These are phyloP conservation scores for Russula emetica DNA, from an alignment of 768 basidiomycete genomes.

Conservation along the genomic window DNA sequence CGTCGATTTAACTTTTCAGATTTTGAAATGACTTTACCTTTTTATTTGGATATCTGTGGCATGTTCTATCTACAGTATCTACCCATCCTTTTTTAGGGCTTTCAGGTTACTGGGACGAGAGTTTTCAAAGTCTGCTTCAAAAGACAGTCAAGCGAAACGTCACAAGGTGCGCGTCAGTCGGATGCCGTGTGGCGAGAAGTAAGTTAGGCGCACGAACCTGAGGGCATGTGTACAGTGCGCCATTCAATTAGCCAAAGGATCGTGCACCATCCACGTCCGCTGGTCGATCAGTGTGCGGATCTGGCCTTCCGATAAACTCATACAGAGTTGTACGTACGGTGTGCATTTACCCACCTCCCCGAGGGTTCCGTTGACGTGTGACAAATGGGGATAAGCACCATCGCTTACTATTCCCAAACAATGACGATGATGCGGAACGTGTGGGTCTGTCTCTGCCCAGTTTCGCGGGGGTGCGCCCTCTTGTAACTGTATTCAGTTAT, in stretches of 20 bases:
- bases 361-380: constrained; percentile 11
- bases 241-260: not conserved
- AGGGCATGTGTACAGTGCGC: not conserved
- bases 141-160: not conserved
- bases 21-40: not conserved
- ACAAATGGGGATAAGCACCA: constrained; percentile 17
- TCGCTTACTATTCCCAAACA: not conserved
- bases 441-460: not conserved
- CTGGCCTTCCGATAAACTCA: constrained; percentile 19
- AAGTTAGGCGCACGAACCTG: constrained; percentile 9
- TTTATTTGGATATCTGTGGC: not conserved
- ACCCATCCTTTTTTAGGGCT: not conserved
- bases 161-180: not conserved
- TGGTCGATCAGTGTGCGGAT: constrained; percentile 18
- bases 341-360: constrained; percentile 6
- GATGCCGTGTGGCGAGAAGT: constrained; percentile 3
- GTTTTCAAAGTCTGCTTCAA: not conserved
- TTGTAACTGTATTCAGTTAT: not conserved
- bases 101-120: not conserved
- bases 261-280: not conserved
- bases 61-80: not conserved
- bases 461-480: not conserved
- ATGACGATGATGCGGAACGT: constrained; percentile 10
- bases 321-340: constrained; percentile 8
- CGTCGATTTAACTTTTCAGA: not conserved